Conservation (phyloP, 2,329 filamentous ascomycete species). For the Microcyclospora pomicola region DNA sequence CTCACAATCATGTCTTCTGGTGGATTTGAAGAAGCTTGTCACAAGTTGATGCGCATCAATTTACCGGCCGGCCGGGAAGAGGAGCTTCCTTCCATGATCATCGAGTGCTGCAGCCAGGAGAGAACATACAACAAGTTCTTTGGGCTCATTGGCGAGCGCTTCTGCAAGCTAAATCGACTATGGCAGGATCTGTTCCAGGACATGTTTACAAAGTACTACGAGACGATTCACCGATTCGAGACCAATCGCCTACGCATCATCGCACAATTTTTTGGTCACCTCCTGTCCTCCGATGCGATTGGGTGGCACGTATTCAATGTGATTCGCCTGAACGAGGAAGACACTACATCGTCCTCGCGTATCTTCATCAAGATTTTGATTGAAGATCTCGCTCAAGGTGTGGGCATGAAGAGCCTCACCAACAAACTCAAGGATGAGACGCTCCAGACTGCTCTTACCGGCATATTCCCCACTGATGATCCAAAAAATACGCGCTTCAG, state of each 20-base stretch:
- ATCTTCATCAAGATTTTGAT: constrained; percentile 99
- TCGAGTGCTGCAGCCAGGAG: constrained; percentile 93
- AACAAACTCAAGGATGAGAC: constrained; percentile 64
- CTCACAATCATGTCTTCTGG: constrained; percentile 95
- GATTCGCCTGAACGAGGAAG: constrained; percentile 87
- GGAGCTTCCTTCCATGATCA: constrained; percentile 89
- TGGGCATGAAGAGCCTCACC: constrained; percentile 70
- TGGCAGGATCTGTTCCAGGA: constrained; percentile 91
- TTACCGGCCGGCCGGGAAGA: constrained; percentile 74
- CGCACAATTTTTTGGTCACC: constrained; percentile 84
- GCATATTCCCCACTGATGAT: constrained; percentile 81
- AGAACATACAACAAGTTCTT: constrained; percentile 97
- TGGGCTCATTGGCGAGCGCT: constrained; percentile 82
- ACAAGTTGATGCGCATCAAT: constrained; percentile 84
- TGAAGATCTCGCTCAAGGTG: constrained; percentile 75
- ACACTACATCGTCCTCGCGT: constrained; percentile 88
- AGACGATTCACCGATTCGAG: constrained; percentile 93
- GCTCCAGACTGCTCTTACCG: constrained; percentile 63
- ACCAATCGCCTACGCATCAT: constrained; percentile 92
- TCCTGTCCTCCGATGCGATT: constrained; percentile 76
- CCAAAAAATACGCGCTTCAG: constrained; percentile 86
- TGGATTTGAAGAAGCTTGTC: constrained; percentile 89
- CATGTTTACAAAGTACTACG: constrained; percentile 84
- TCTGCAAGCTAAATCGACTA: constrained; percentile 87
- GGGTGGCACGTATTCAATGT: constrained; percentile 80